A percentile compares a stretch with the other conserved stretches of the same genome.
Evolutionary conservation across 352 stramenopile genomes (phyloP).

Genomic region (Globisporangium barbulae): DNA sequence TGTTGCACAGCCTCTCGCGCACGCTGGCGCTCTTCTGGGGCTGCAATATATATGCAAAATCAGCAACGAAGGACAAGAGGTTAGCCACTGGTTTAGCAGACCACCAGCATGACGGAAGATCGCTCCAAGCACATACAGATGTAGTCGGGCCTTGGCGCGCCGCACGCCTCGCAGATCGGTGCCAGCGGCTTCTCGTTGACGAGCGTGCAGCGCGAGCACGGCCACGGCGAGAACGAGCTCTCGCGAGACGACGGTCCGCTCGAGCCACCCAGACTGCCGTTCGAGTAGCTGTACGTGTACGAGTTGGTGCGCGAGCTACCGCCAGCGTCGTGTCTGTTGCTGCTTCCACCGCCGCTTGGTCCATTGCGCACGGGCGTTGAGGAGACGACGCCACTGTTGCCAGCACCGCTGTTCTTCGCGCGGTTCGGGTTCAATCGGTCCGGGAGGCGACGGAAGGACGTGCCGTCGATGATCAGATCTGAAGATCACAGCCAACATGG

Average conservation of each 20-base stretch:
- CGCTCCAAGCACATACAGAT: slow-evolving; percentile 39
- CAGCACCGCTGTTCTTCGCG: slow-evolving; percentile 15
- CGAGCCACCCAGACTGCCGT: slow-evolving; percentile 19
- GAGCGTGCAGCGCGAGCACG: slow-evolving; percentile 69
- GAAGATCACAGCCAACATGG: neutral
- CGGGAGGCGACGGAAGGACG: slow-evolving; percentile 75
- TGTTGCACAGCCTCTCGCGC: slow-evolving; percentile 41
- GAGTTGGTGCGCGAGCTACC: slow-evolving; percentile 27
- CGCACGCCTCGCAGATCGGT: slow-evolving; percentile 72
- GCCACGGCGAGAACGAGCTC: slow-evolving; percentile 63
- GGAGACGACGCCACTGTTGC: slow-evolving; percentile 24
- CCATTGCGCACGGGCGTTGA: slow-evolving; percentile 24
- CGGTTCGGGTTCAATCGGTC: slow-evolving; percentile 53
- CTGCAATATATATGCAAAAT: slow-evolving; percentile 17
- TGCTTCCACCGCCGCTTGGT: slow-evolving; percentile 1
- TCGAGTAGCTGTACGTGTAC: slow-evolving; percentile 45
- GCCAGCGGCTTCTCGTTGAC: slow-evolving; percentile 77
- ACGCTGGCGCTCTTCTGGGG: slow-evolving; percentile 40
- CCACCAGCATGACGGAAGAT: neutral
- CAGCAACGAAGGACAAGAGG: neutral
- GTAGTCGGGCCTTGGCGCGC: slow-evolving; percentile 53
- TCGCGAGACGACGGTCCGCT: slow-evolving; percentile 36
- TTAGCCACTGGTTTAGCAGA: neutral
- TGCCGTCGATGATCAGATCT: slow-evolving; percentile 80
- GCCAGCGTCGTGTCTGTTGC: slow-evolving; percentile 2